Evolutionary conservation across 1,139 yeast species (phyloP).

Genomic region (Entelexis sorbosivorans): DNA sequence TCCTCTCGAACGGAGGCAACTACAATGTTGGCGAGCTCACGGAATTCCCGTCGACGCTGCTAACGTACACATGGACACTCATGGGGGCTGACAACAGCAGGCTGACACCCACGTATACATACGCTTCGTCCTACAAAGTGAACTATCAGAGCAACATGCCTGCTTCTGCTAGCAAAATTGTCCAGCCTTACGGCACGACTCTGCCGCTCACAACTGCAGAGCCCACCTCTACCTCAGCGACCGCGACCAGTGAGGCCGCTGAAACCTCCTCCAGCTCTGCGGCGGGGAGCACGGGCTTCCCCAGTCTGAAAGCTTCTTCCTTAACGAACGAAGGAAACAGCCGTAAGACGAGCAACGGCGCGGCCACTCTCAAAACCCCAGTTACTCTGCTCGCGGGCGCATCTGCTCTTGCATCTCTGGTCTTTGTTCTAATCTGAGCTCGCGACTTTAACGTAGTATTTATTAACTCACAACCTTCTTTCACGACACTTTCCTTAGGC

Average conservation of each 20-base stretch:
- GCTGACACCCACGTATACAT: conserved; percentile 37
- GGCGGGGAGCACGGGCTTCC: not conserved
- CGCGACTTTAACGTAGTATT: not conserved
- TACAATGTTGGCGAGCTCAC: conserved; percentile 37
- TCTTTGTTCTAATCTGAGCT: not conserved
- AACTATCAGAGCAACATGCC: conserved; percentile 29
- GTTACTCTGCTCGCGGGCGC: not conserved
- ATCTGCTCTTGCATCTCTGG: not conserved
- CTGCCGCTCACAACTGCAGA: conserved; percentile 9
- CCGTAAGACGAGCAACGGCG: not conserved
- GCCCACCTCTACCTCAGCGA: not conserved
- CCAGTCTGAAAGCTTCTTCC: not conserved
- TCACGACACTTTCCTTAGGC: too few relatives aligned
- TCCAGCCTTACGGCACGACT: conserved; percentile 12
- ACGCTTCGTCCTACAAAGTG: conserved; percentile 28
- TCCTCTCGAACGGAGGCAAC: conserved; percentile 25
- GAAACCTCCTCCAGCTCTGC: not conserved
- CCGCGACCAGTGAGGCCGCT: not conserved
- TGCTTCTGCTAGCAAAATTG: not conserved
- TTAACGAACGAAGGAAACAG: not conserved
- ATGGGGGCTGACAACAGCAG: conserved; percentile 42
- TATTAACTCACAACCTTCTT: not conserved
- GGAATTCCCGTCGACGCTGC: conserved; percentile 28
- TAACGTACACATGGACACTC: conserved; percentile 36
- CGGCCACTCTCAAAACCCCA: not conserved